These are phyloP conservation scores for Avena sativa DNA, from an alignment of 176 grass and related monocot species.

Conservation along the genomic window DNA sequence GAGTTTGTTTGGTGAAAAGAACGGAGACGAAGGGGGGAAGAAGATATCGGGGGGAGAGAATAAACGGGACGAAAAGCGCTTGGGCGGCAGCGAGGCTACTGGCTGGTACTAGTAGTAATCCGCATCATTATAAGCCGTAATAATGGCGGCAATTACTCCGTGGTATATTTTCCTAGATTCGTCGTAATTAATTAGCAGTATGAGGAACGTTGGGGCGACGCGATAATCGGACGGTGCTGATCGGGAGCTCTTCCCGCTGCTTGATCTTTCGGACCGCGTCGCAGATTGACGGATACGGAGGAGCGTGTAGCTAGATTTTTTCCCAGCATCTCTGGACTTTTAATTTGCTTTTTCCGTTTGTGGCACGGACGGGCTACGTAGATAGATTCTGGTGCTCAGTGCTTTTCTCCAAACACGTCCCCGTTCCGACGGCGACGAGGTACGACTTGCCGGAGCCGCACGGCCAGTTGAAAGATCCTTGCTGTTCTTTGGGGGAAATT, in stretches of 20 bases:
- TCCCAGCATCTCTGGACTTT: neutral
- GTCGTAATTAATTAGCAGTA: neutral
- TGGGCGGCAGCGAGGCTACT: neutral
- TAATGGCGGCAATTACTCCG: neutral
- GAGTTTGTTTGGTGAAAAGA: conserved; percentile 31
- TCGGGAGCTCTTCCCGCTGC: too few species aligned
- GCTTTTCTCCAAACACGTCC: neutral
- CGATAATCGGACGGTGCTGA: too few species aligned
- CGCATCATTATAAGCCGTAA: neutral
- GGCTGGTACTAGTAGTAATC: neutral
- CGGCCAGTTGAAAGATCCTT: neutral
- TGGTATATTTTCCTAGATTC: neutral
- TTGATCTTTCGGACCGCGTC: too few species aligned
- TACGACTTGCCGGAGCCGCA: neutral
- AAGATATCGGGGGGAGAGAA: neutral
- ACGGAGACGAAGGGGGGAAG: neutral
- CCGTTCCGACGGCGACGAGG: neutral
- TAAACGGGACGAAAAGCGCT: neutral
- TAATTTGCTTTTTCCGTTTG: neutral
- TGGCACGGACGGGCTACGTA: too few species aligned
- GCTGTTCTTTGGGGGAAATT: neutral
- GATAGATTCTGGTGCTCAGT: neutral
- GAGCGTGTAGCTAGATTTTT: neutral
- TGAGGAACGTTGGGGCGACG: neutral
- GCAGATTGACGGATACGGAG: too few species aligned